A percentile compares a stretch with the other conserved stretches of the same genome.
Evolutionary conservation across 164 flowering plant species (phyloP).

Genomic region (Vitis labrusca): DNA sequence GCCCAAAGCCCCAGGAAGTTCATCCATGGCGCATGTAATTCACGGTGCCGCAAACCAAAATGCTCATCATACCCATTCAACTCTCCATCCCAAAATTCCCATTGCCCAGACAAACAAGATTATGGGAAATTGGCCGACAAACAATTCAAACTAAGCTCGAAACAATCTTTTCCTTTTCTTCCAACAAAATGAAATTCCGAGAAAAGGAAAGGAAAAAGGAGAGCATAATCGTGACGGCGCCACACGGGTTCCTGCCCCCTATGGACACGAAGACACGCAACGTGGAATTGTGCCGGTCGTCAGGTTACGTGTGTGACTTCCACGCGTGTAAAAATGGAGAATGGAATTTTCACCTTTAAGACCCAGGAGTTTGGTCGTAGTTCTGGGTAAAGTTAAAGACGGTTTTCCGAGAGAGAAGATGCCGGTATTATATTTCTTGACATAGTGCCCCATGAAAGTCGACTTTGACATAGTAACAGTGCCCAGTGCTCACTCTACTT

Average conservation of each 20-base stretch:
- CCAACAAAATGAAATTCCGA: not conserved
- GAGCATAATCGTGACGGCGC: not conserved
- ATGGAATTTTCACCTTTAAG: too few species aligned
- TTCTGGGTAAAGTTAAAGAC: too few species aligned
- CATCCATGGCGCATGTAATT: conserved; percentile 6
- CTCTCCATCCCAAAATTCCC: conserved; percentile 4
- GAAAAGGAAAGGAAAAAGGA: not conserved
- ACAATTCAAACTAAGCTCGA: not conserved
- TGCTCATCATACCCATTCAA: not conserved
- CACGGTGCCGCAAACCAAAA: not conserved
- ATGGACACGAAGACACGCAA: too few species aligned
- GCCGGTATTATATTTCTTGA: too few species aligned
- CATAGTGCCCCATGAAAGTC: too few species aligned
- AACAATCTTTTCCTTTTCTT: not conserved
- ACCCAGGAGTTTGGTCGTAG: too few species aligned
- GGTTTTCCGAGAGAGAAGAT: too few species aligned
- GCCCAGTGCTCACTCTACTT: too few species aligned
- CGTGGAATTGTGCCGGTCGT: too few species aligned
- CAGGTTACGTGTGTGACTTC: too few species aligned
- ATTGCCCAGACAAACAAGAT: not conserved
- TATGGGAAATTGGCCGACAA: not conserved
- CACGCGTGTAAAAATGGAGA: too few species aligned
- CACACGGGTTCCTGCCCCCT: not conserved
- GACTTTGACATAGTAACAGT: too few species aligned
- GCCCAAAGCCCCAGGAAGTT: conserved; percentile 66